Evolutionary conservation across 148 eudicot genomes (phyloP).

Genomic region (Vaccinium myrtillus): DNA sequence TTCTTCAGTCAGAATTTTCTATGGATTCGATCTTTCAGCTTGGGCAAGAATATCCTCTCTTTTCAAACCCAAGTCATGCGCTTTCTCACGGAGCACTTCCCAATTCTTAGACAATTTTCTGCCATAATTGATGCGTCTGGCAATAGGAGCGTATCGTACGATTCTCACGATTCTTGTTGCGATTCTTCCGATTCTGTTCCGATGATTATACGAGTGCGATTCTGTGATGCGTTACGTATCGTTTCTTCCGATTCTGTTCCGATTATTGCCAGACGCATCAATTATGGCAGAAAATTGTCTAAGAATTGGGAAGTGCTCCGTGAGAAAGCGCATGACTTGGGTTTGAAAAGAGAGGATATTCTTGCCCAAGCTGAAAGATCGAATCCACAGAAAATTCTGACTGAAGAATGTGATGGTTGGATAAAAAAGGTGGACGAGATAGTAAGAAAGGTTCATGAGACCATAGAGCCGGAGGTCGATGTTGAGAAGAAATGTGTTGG

Average conservation of each 20-base stretch:
- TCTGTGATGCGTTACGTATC: too few relatives aligned
- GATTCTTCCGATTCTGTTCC: too few relatives aligned
- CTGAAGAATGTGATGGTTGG: not conserved
- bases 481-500: constrained; percentile 16
- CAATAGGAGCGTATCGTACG: not conserved
- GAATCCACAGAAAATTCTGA: not conserved
- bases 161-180: too few relatives aligned
- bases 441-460: constrained; percentile 24
- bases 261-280: not conserved
- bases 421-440: not conserved
- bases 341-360: not conserved
- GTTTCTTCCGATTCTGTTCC: too few relatives aligned
- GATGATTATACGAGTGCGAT: too few relatives aligned
- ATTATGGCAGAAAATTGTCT: not conserved
- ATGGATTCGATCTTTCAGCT: too few relatives aligned
- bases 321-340: not conserved
- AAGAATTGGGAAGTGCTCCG: not conserved
- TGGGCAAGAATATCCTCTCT: not conserved
- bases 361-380: not conserved
- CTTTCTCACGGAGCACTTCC: not conserved
- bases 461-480: constrained; percentile 25
- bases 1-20: not conserved
- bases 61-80: not conserved
- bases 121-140: not conserved
- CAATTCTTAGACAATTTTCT: not conserved